These are phyloP conservation scores for Phellopilus nigrolimitatus DNA, from an alignment of 1,284 basidiomycete species.

Conservation along the genomic window DNA sequence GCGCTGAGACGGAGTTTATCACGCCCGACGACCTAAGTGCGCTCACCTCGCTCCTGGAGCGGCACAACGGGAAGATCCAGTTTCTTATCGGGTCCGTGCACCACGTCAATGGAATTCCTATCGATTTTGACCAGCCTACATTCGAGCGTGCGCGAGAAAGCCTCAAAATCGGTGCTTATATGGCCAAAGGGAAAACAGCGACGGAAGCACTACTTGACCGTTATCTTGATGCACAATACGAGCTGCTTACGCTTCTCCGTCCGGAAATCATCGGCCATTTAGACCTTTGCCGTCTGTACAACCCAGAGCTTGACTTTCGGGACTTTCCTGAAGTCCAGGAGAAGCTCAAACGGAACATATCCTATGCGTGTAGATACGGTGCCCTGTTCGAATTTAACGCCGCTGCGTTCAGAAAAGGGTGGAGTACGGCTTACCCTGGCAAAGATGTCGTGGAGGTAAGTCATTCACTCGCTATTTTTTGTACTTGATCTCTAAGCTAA, in stretches of 20 bases:
- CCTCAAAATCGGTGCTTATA: conserved; percentile 30
- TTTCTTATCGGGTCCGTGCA: conserved; percentile 94
- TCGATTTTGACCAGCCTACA: conserved; percentile 84
- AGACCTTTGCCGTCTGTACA: conserved; percentile 84
- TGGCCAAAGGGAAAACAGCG: conserved; percentile 23
- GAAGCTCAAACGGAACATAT: conserved; percentile 74
- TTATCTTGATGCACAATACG: conserved; percentile 84
- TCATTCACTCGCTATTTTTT: conserved; percentile 15
- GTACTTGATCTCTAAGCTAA: no score
- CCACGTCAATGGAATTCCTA: conserved; percentile 84
- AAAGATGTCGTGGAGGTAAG: conserved; percentile 71
- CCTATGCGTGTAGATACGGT: conserved; percentile 74
- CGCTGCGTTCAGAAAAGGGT: conserved; percentile 89
- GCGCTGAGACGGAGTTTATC: conserved; percentile 93
- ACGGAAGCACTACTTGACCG: conserved; percentile 50
- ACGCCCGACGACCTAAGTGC: conserved; percentile 58
- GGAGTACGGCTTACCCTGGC: conserved; percentile 83
- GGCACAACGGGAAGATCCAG: conserved; percentile 56
- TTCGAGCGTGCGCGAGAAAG: conserved; percentile 57
- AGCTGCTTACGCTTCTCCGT: conserved; percentile 61
- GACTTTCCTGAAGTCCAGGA: conserved; percentile 57
- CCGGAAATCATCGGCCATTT: conserved; percentile 94
- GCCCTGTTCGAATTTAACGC: conserved; percentile 93
- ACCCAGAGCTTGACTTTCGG: conserved; percentile 50
- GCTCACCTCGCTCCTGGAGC: conserved; percentile 46